Percentiles rank a stretch among this genome's conserved stretches.
Conservation (phyloP, 176 grass and related monocot species). For the Cymbopogon citratus region DNA sequence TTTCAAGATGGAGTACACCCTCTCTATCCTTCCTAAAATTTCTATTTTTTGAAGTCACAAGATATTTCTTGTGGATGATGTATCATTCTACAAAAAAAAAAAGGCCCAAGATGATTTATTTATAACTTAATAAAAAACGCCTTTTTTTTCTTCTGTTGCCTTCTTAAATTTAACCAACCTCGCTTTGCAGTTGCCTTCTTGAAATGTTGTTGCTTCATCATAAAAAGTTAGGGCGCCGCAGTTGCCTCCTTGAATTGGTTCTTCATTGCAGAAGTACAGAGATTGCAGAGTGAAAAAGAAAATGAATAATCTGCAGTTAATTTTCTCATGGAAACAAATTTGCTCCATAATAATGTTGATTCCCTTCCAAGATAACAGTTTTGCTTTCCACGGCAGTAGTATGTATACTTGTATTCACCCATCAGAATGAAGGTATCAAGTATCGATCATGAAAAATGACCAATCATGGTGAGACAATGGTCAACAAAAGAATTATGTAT, state of each 20-base stretch:
- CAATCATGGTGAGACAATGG: background rate
- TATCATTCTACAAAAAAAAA: background rate
- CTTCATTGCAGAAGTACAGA: background rate
- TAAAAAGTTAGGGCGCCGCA: background rate
- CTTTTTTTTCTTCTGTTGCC: background rate
- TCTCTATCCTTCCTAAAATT: too few relatives aligned
- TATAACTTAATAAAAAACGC: too few relatives aligned
- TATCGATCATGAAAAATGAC: background rate
- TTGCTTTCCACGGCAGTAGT: background rate
- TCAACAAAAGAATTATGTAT: slow-evolving; percentile 14
- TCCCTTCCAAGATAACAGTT: background rate
- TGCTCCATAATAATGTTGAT: background rate
- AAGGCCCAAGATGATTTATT: too few relatives aligned
- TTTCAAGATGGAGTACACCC: background rate
- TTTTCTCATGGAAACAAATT: background rate
- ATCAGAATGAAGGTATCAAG: background rate
- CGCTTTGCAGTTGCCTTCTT: background rate
- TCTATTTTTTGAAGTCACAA: too few relatives aligned
- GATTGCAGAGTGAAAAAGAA: background rate
- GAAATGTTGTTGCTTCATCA: background rate
- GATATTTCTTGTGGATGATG: background rate
- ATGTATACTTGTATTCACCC: background rate
- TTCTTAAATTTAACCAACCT: too few relatives aligned
- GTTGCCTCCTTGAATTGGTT: background rate
- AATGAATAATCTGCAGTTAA: background rate